Base-by-base conservation (phyloP, 2,329 filamentous ascomycete species). In the Whalleya microplaca region DNA sequence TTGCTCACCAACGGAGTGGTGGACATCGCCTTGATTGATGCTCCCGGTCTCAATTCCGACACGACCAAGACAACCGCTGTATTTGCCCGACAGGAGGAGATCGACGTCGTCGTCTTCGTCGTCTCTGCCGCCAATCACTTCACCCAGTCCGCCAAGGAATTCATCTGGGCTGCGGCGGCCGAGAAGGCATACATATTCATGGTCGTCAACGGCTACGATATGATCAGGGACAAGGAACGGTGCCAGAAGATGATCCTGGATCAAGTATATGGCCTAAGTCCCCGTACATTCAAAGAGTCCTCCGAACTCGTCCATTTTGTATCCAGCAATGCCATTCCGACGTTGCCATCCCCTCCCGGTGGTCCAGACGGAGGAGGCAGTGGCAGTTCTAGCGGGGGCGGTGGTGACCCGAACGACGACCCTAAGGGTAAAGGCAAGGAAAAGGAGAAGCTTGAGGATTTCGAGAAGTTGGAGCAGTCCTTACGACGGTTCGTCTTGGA, bases 141-240 rank as follows among this genome's bases (percentile, higher is more conserved):
- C 71, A 99, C 95, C 0, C 86, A 96, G 52, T 96, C 95, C 0
- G 93, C 95, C n/a, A 96, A 91, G 75, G 95, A 99, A 68, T 99
- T 99, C 69, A 96, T 99, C 60, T 90, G 91, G 80, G 94, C 94
- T 48, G 95, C 95, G 1, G 95, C 95, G 0, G 87, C 94, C 41
- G 95, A 99, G 71, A 99, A 99, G 76, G 94, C 95, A 0, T 99
- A 99, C 71, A 93, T 99, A 61, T 99, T 99, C 73, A 96, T 99
- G 74, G 95, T 99, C 14, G 95, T 99, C 64, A 99, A 99, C 71
- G 93, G 94, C 18, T 99, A 92, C 68, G 95, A 99, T 74, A 89
- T 90, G 59, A 98, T 99, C 67, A 84, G 89, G 62, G 93, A 98
- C 74, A 95, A 97, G 78, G 83, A 91, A 57, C 84, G 94, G 56